Evolutionary conservation across 2,329 filamentous ascomycete genomes (phyloP).

Genomic region (Cyclaneusma minus): DNA sequence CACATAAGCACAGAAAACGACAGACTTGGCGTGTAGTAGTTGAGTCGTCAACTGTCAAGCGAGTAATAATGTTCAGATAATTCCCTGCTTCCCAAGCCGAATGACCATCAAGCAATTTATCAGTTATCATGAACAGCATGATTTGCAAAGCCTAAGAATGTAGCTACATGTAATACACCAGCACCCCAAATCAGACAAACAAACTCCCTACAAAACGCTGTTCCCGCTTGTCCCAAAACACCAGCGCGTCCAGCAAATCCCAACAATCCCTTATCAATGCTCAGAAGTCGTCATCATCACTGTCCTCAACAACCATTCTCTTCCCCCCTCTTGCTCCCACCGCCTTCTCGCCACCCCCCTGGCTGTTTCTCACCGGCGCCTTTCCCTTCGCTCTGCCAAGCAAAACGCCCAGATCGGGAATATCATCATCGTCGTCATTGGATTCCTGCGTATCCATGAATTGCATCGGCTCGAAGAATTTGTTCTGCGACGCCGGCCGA

Average conservation of each 20-base stretch:
- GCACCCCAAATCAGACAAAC: no score
- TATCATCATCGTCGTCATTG: slow-evolving; percentile 20
- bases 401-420: slow-evolving; percentile 5
- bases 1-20: no score
- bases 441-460: slow-evolving; percentile 26
- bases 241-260: background rate
- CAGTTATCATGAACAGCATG: no score
- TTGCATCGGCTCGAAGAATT: slow-evolving; percentile 23
- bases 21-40: no score
- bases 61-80: no score
- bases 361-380: background rate
- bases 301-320: slow-evolving; percentile 2
- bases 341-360: background rate
- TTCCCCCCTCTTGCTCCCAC: slow-evolving; percentile 1
- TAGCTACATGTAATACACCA: no score
- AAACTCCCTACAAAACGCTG: no score
- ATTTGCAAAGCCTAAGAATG: no score
- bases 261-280: background rate
- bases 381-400: slow-evolving; percentile 1
- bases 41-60: no score
- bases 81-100: no score
- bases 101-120: no score
- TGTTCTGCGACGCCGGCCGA: slow-evolving; percentile 10
- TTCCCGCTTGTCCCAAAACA: no score
- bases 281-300: slow-evolving; percentile 1